Evolutionary conservation across 805 yeast genomes (phyloP), one percentile per base, ranked within the genome.

Genomic region (Candida arabinofermentans): DNA sequence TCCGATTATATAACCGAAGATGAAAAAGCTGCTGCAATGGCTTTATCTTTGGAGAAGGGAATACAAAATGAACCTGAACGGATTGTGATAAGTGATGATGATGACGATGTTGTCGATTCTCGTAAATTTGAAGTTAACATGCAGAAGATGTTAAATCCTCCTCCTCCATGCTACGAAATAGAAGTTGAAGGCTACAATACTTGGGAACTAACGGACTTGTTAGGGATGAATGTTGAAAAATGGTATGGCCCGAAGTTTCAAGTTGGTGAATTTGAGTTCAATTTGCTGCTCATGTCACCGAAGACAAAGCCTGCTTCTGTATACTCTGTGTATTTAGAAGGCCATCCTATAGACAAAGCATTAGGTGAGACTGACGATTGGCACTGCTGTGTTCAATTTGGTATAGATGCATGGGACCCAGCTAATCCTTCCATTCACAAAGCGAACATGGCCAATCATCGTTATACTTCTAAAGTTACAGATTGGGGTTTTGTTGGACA

Each of bases 401-500:
- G 86, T 4, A 72, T 93, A 32, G 84, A 83, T 37, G 70, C 87
- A 42, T 89, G 96, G 77, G 85, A 85, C 56, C 96, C 96, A 1
- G 67, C 69, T 5, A 77, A 81, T 55, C 84, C 90, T 0, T 60
- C 71, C 4, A 66, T 77, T n/a, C 80, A 75, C 56, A 67, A 78
- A 21, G 64, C 74, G 10, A 82, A 79, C 53, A 72, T 75, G 7
- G 83, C 96, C 0, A 77, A 77, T 43, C 96, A 89, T 59, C 69
- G 99, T 47, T 93, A 87, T 65, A 77, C 72, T 49, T 70, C 79
- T 8, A 67, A 71, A 36, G 95, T 86, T 41, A 77, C 86, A 1
- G 99, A 93, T 61, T 93, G 99, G 99, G 99, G 99, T 22, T 93
- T 93, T 63, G 77, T 90, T 8, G 81, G 81, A 44, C 81, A 88